Evolutionary conservation across 345 rosid species (phyloP), one percentile per base, ranked within the genome.

Genomic region (Syzygium aqueum): DNA sequence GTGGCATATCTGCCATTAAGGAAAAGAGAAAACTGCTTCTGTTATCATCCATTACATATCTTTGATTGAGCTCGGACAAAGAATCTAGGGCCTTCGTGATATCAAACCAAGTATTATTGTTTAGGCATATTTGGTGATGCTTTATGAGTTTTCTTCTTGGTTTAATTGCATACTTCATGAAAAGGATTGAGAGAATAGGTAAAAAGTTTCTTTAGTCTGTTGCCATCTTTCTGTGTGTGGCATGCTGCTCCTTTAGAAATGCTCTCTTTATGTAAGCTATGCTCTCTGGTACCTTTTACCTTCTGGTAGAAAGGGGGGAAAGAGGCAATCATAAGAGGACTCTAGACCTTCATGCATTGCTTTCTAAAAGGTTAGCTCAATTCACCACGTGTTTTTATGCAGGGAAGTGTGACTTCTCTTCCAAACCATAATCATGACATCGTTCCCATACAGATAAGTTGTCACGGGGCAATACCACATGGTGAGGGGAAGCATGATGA

Each of bases 341-440:
- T 73, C 80, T 37, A 73, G 49, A 30, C 80, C 63, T 73, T 33
- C 49, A 37, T 33, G 14, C 49, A 73, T 73, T 19, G 80, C 80
- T 73, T 73, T 73, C 11, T 73, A 37, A 73, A 56, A 37, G 80
- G 46, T 67, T 67, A 17, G 25, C 80, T 73, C 80, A 19, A 73
- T 22, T 40, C 8, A 33, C 80, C 37, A 73, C 2, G 4, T 49
- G 61, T 84, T 88, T 87, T 87, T 57, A 87, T 93, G 92, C 94
- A 96, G 99, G 98, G 99, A 85, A 85, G 30, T 86, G 91, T 95
- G 86, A 90, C 89, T 87, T 92, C 93, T 89, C 89, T 91, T 91
- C 95, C 99, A 21, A 91, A 91, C 88, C 84, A 56, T 91, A 84
- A 92, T 88, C 87, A 86, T 90, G 96, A 94, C 89, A 93, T 88